Conservation (phyloP, 495 filamentous ascomycete genomes). For the Penicillium bovifimosum region DNA sequence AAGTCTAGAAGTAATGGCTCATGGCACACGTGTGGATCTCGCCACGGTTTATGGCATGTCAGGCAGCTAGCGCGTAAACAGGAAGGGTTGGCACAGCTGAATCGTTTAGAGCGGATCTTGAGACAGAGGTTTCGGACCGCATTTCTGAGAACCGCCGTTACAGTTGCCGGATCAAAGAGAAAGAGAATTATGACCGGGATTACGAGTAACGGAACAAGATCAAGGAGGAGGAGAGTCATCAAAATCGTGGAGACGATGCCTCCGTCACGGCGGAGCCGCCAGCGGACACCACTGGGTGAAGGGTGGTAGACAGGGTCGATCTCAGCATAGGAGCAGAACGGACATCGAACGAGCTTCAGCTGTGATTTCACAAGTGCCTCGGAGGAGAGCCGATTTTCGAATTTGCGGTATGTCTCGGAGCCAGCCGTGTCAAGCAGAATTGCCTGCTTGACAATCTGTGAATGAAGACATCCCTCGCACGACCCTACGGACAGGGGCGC, state of each 20-base stretch:
- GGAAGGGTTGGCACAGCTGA: slow-evolving; percentile 61
- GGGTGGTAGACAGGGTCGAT: slow-evolving; percentile 71
- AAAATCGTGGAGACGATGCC: slow-evolving; percentile 31
- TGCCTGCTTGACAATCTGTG: slow-evolving; percentile 62
- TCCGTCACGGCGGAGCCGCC: slow-evolving; percentile 49
- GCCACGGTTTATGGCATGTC: slow-evolving; percentile 61
- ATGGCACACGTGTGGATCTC: slow-evolving; percentile 62
- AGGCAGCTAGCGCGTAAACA: slow-evolving; percentile 73
- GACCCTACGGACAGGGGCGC: slow-evolving; percentile 57
- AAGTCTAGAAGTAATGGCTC: slow-evolving; percentile 61
- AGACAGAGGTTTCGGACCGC: slow-evolving; percentile 60
- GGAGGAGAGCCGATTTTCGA: slow-evolving; percentile 71
- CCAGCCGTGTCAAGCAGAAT: slow-evolving; percentile 62
- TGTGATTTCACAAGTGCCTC: slow-evolving; percentile 65
- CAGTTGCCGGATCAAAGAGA: slow-evolving; percentile 32
- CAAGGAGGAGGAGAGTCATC: slow-evolving; percentile 34
- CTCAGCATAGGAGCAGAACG: slow-evolving; percentile 88
- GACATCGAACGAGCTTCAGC: slow-evolving; percentile 76
- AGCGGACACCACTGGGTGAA: slow-evolving; percentile 31
- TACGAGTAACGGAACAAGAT: slow-evolving; percentile 48
- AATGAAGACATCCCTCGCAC: slow-evolving; percentile 70
- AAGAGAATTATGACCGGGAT: slow-evolving; percentile 45
- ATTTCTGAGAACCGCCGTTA: slow-evolving; percentile 39
- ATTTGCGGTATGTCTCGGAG: slow-evolving; percentile 59
- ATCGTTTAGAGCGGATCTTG: slow-evolving; percentile 60